Base-by-base conservation (phyloP, 2,329 filamentous ascomycete species). In the Remersonia thermophila region DNA sequence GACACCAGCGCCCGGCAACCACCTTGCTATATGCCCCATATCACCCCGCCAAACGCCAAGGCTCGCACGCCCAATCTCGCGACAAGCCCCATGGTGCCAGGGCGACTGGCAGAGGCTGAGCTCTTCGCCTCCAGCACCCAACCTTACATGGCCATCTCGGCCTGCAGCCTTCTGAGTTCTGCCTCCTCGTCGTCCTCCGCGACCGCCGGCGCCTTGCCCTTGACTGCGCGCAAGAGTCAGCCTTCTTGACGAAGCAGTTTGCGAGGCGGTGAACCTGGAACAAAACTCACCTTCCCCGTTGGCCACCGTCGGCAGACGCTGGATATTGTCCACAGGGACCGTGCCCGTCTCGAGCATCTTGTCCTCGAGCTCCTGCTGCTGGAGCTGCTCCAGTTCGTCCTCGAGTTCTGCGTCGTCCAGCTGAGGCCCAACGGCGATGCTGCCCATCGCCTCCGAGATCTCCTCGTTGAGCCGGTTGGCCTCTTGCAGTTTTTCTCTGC, bases 171-270 rank as follows among this genome's bases (percentile, higher is more conserved):
- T 60, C 81, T 76, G 54, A 96, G 67, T 65, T 96, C 89, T 52
- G 80, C 89, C 60, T 96, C 89, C 56, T 96, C 91, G 69, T 96
- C 89, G 58, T 95, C 87, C 58, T 94, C 85, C 55, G 82, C 77
- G 48, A 60, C 57, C 42, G 63, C 61, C 12, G 57, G 56, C 13
- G 61, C 54, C 48, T 73, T 68, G 47, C 64, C 59, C 63, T 68
- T 67, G 57, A 67, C 66, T 72, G 41, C 11, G 23, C 8, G 11
- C 10, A 18, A 31, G 14, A 13, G 45, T 54, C 45, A 55, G 50
- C 15, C 44, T 31, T 27, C 16, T 29, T 17, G n/a, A 23, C 42
- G 11, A 20, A 13, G 5, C 23, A 30, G 32, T 23, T 30, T 3
- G 27, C 16, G 8, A 3, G 7, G 20, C 4, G 20, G 12, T 15